Conservation (phyloP, 495 filamentous ascomycete genomes). For the Aspergillus conjunctus region DNA sequence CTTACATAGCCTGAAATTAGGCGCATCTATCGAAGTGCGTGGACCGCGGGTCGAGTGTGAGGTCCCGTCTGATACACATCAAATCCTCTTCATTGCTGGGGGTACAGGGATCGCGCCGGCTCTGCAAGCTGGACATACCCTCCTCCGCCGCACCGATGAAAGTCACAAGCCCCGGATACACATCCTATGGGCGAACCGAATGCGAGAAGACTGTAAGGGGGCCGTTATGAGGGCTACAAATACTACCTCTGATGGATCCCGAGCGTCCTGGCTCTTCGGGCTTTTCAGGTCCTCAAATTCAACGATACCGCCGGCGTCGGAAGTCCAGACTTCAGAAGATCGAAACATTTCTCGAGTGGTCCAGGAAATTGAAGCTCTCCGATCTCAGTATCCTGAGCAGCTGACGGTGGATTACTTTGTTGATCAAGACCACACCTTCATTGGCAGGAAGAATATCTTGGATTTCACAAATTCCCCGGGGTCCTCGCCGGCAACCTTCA, state of each 20-base stretch:
- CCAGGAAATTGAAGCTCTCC: constrained; percentile 60
- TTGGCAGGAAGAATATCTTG: constrained; percentile 53
- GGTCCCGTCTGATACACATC: constrained; percentile 54
- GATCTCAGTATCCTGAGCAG: constrained; percentile 53
- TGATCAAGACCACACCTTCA: constrained; percentile 72
- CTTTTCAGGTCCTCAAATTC: constrained; percentile 27
- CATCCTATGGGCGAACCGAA: constrained; percentile 70
- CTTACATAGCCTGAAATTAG: constrained; percentile 61
- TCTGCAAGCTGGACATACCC: constrained; percentile 69
- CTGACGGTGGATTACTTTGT: constrained; percentile 72
- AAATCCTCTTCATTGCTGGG: constrained; percentile 83
- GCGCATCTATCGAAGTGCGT: constrained; percentile 68
- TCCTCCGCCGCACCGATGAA: constrained; percentile 45
- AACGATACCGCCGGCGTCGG: constrained; percentile 1
- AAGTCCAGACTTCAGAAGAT: background rate
- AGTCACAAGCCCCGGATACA: constrained; percentile 46
- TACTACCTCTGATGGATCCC: constrained; percentile 15
- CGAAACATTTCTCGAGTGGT: constrained; percentile 51
- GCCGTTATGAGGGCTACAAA: constrained; percentile 44
- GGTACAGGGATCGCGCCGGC: constrained; percentile 94
- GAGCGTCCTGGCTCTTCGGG: constrained; percentile 37
- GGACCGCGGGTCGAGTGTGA: constrained; percentile 74
- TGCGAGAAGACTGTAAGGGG: constrained; percentile 55
- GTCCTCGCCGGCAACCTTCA: constrained; percentile 22
- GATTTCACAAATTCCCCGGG: constrained; percentile 32